A percentile compares a stretch with the other conserved stretches of the same genome.
Conservation (phyloP, 345 rosid species). For the Hibiscus mutabilis region DNA sequence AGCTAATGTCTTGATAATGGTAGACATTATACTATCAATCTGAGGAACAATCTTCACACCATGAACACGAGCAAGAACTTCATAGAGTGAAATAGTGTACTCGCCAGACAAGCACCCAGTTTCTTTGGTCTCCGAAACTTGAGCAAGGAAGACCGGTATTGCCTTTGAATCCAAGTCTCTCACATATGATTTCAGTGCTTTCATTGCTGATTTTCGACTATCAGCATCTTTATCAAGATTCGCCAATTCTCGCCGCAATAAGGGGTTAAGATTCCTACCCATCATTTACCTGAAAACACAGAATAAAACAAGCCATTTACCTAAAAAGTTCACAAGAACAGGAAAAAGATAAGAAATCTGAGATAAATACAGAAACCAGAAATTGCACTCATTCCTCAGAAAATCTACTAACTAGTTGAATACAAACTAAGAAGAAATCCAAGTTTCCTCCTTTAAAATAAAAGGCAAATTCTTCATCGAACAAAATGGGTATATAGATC, state of each 20-base stretch:
- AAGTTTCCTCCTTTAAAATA: too few relatives aligned
- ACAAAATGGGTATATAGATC: background rate
- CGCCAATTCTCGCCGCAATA: slow-evolving; percentile 56
- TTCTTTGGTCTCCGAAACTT: slow-evolving; percentile 86
- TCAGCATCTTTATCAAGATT: slow-evolving; percentile 86
- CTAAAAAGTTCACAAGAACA: background rate
- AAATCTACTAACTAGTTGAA: background rate
- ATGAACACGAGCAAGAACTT: slow-evolving; percentile 91
- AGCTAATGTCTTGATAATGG: slow-evolving; percentile 72
- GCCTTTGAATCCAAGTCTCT: slow-evolving; percentile 77
- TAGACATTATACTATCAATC: slow-evolving; percentile 77
- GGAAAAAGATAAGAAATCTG: too few relatives aligned
- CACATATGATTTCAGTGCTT: slow-evolving; percentile 70
- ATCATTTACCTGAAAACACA: slow-evolving; percentile 32
- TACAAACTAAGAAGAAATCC: background rate
- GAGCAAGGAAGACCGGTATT: slow-evolving; percentile 78
- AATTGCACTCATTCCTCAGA: background rate
- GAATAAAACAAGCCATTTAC: background rate
- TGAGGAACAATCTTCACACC: slow-evolving; percentile 90
- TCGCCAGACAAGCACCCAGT: slow-evolving; percentile 73
- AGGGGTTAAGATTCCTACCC: slow-evolving; percentile 69
- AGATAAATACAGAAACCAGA: slow-evolving; percentile 5
- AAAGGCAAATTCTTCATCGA: background rate
- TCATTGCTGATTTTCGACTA: slow-evolving; percentile 76
- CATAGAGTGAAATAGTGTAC: slow-evolving; percentile 84